phyloP scores from a whole-genome alignment of 2,329 filamentous ascomycete species.

The Pseudopyricularia cyperi region DNA sequence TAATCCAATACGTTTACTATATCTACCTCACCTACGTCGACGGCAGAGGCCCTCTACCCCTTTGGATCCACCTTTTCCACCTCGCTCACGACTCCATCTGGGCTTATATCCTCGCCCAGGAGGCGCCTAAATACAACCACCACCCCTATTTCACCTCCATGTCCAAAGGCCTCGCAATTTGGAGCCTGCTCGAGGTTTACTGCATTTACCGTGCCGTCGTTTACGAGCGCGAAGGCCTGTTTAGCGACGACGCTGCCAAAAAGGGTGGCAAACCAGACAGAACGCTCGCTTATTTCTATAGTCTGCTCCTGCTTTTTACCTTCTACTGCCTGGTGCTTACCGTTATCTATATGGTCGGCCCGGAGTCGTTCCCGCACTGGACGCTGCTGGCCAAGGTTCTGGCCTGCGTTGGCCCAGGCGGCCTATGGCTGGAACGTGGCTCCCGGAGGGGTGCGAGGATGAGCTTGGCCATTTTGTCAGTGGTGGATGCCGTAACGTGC shows the following conservation, averaged over 20 bases:
- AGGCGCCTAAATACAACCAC: background rate
- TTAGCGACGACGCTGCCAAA: background rate
- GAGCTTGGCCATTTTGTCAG: slow-evolving; percentile 3
- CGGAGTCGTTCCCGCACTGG: slow-evolving; percentile 2
- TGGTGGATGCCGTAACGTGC: background rate
- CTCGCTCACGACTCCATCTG: slow-evolving; percentile 8
- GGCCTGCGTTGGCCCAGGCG: slow-evolving; percentile 3
- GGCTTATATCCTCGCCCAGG: slow-evolving; percentile 4
- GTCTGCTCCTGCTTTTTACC: background rate
- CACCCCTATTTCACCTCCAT: slow-evolving; percentile 1
- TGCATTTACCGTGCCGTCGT: slow-evolving; percentile 4
- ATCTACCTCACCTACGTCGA: slow-evolving; percentile 5
- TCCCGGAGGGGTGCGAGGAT: slow-evolving; percentile 5
- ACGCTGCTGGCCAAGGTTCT: slow-evolving; percentile 7
- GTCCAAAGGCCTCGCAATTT: background rate
- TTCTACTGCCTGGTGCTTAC: slow-evolving; percentile 1
- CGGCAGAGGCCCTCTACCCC: slow-evolving; percentile 6
- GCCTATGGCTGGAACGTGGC: slow-evolving; percentile 4
- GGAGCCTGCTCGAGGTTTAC: slow-evolving; percentile 6
- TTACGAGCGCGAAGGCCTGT: background rate
- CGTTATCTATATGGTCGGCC: slow-evolving; percentile 1
- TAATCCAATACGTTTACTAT: slow-evolving; percentile 7
- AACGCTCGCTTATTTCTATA: background rate
- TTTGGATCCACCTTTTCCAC: slow-evolving; percentile 9
- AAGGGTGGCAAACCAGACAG: background rate